These are phyloP conservation scores for Neurospora tetraspora DNA, from an alignment of 495 filamentous ascomycete genomes.

Conservation along the genomic window DNA sequence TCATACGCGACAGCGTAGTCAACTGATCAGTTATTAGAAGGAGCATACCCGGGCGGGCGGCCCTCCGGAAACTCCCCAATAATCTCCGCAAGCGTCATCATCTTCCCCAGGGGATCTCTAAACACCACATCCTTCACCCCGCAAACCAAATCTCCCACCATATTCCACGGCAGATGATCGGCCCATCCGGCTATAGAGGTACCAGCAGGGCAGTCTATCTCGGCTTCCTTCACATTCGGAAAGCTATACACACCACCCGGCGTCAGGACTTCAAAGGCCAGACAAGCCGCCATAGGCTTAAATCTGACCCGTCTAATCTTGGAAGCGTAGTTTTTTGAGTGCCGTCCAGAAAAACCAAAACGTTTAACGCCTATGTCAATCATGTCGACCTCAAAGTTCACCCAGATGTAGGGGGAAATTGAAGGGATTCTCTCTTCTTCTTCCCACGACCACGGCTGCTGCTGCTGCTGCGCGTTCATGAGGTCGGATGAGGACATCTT, in stretches of 20 bases:
- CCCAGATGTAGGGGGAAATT: neutral
- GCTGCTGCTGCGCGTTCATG: neutral
- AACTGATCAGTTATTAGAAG: too few relatives aligned
- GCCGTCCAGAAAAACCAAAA: neutral
- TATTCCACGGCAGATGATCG: too few relatives aligned
- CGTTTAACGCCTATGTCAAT: neutral
- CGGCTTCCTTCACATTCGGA: neutral
- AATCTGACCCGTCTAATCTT: neutral
- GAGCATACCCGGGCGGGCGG: too few relatives aligned
- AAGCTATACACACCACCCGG: neutral
- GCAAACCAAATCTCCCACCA: neutral
- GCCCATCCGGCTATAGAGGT: too few relatives aligned
- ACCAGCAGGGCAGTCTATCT: neutral
- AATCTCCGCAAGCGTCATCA: neutral
- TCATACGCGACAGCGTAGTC: neutral
- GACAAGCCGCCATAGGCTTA: neutral
- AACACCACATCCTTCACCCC: neutral
- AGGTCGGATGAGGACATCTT: neutral
- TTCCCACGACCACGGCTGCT: neutral
- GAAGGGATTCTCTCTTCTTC: neutral
- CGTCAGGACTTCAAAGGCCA: neutral
- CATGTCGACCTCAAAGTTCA: neutral
- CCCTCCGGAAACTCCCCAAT: too few relatives aligned
- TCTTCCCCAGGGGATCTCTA: neutral
- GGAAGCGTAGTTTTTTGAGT: neutral